Base-by-base conservation (phyloP, 208 protist species). In the Perkinsela sp. region DNA sequence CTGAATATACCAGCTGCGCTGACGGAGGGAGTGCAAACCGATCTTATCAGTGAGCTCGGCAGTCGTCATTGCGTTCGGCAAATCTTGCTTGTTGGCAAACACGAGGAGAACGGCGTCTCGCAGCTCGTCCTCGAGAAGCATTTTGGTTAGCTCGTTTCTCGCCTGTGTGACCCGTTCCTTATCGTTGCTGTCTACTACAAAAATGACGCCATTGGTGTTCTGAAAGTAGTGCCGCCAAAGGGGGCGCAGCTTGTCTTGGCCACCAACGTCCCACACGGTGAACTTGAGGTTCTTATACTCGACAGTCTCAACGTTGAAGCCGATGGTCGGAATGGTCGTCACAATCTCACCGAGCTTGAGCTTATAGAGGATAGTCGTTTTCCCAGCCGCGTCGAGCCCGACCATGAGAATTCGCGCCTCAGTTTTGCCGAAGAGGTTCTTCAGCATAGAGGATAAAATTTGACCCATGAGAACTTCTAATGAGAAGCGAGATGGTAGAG, bases 1-100 rank as follows among this genome's bases (percentile, higher is more conserved):
- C 70, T 94, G 89, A 71, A 92, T 92, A 75, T 90, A 94, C 86
- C 88, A 94, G 73, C 83, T 86, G 66, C 86, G 88, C 74, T 96
- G 78, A 71, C 82, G 82, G 67, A 97, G 77, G 29, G 80, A 74
- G 32, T 94, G 78, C 32, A 98, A 83, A 1, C 89, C 90, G 0
- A 98, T 81, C 78, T 93, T 91, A 71, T 97, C 92, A 1, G 86
- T 93, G 48, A 98, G 84, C 78, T 97, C 94, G 1, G 84, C 90
- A 13, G 83, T 90, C 72, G 81, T 89, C 86, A 97, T 95, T 15
- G 95, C 93, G 76, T 97, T 96, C 31, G 95, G 93, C 31, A 98
- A 72, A 84, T 98, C 95, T 79, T 98, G 93, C 80, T 99, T 99
- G 89, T 99, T 98, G n/a, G 95, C 95, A 69, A 97, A 97, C 1